Base-by-base conservation (phyloP, 2,329 filamentous ascomycete genomes). In the Botrytis pseudocinerea region DNA sequence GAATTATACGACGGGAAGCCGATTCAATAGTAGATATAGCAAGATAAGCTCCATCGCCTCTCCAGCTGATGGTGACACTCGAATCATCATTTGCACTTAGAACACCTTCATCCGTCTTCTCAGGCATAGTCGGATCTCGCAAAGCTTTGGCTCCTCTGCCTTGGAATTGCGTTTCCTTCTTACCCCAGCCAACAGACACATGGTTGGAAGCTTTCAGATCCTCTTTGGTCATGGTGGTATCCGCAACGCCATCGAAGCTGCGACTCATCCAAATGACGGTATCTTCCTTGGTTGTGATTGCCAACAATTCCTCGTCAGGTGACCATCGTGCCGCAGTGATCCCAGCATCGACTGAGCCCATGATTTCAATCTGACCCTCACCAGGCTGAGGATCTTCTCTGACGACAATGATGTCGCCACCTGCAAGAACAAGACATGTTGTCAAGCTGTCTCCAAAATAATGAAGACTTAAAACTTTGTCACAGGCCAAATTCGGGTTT, bases 121-220 rank as follows among this genome's bases (percentile, higher is more conserved):
- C 95, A 0, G 96, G 96, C 77, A 99, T 93, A 16, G 96, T 99
- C 25, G 96, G 96, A 82, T 99, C 96, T 71, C 93, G 89, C 76
- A 98, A 85, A 32, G 94, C 94, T 83, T 90, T 90, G 73, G 95
- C 95, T 75, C 95, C 90, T 79, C 93, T 94, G 69, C 96, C 96
- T 80, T 98, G 93, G 82, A 99, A 99, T 82, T 99, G 96, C 0
- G 96, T 99, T 83, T 99, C 96, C 81, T 93, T 94, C 85, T 98
- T 98, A 74, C 96, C 96, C 96, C 96, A 99, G 68, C 96, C 96
- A 35, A 99, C 95, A 32, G 94, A 97, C 73, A 98, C 96, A 84
- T 98, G 95, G 81, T 92, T 96, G 40, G 92, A 98, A n/a, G 90
- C 89, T 78, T 92, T 92, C 76, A 97, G 87, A 82, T 97, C 95